Conservation (phyloP, 2,329 filamentous ascomycete species). For the Fusarium siculi region DNA sequence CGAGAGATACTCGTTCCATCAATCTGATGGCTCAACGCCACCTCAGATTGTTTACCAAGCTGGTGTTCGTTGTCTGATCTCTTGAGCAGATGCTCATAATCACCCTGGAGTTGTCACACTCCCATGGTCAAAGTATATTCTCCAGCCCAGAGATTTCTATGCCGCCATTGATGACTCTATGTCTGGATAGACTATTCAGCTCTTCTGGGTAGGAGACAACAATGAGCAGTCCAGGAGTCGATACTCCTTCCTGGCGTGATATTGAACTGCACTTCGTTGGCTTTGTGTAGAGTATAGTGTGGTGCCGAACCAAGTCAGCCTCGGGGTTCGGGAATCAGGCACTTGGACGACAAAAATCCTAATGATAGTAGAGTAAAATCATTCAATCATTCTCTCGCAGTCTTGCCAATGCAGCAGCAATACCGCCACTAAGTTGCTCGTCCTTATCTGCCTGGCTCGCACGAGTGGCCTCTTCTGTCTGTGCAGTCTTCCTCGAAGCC, state of each 20-base stretch:
- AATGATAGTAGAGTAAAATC: background rate
- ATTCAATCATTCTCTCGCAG: conserved; percentile 57
- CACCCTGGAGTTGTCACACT: no score
- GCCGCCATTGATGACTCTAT: background rate
- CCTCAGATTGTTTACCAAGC: background rate
- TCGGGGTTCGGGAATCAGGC: background rate
- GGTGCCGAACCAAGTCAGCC: background rate
- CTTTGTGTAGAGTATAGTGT: background rate
- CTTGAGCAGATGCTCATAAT: background rate
- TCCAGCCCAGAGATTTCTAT: background rate
- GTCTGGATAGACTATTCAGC: no score
- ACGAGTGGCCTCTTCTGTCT: conserved; percentile 40
- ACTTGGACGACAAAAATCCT: background rate
- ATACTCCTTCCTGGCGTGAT: background rate
- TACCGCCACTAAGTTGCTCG: conserved; percentile 63
- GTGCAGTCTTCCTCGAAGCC: conserved; percentile 56
- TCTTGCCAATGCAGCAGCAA: conserved; percentile 70
- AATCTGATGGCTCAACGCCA: background rate
- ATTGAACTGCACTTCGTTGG: background rate
- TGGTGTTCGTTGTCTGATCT: background rate
- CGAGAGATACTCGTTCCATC: background rate
- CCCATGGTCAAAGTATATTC: no score
- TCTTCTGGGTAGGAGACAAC: background rate
- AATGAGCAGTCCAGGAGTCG: no score
- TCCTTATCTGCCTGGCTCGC: conserved; percentile 32